Base-by-base conservation (phyloP, 805 yeast genomes). In the Metschnikowia vanudenii region DNA sequence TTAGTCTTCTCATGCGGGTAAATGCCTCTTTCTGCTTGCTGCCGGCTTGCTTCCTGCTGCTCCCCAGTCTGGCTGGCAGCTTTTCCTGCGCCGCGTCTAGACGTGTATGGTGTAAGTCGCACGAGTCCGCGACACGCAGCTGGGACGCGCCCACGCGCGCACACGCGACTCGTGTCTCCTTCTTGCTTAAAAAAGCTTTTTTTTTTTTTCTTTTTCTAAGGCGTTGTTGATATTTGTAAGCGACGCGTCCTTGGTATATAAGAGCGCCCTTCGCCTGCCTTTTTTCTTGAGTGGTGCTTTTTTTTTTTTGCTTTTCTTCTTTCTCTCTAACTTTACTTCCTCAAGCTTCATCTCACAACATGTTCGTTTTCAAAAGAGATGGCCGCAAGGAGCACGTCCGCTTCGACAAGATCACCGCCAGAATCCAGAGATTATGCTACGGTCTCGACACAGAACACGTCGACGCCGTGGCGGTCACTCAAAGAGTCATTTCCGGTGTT, bases 401-500 rank as follows among this genome's bases (percentile, higher is more conserved):
- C 65, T 91, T 91, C 68, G 97, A 91, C 69, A 91, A 92, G 70
- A 92, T 94, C 77, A 92, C 98, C 45, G 96, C 98, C 41, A 68
- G 76, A 62, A 87, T 94, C 51, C 86, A 92, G 55, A 86, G 97
- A 62, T 80, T 94, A 52, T 91, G 98, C 59, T 92, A 94, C 63
- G 97, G 97, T 42, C 79, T 94, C 57, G 97, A 92, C 65, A 77
- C 96, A 33, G 79, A 78, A 39, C 97, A 90, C 67, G 91, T 94
- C 50, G 98, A 94, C 63, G 91, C 98, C 31, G 96, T 88, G 45
- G 88, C 94, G 55, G 90, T 94, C 68, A 92, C 99, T 18, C 98
- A 94, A 68, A 80, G 96, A 63, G 95, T 92, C 58, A 91, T 90
- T 53, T 80, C 94, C 12, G 99, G 99, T 65, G 97, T 94, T 46